A percentile compares a stretch with the other conserved stretches of the same genome.
These are phyloP conservation scores for Penstemon barbatus DNA, from an alignment of 257 asterid genomes.

Conservation along the genomic window DNA sequence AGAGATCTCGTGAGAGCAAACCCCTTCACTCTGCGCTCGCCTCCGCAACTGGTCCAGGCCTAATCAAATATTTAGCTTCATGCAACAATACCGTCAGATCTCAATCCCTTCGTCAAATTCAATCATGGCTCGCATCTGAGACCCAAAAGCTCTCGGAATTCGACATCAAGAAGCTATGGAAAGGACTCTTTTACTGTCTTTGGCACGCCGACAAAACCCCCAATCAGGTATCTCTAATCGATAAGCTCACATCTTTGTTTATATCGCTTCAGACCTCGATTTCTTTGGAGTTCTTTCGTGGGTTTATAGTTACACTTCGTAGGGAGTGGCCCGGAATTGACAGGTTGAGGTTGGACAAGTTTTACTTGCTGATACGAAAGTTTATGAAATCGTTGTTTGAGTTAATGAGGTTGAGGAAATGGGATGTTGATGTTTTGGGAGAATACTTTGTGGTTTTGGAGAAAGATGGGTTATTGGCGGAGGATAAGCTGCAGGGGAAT, in stretches of 20 bases:
- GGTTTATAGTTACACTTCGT: constrained; percentile 64
- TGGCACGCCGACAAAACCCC: constrained; percentile 92
- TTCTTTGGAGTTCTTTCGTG: constrained; percentile 63
- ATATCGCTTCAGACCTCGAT: constrained; percentile 53
- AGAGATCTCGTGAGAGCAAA: constrained; percentile 57
- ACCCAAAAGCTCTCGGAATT: constrained; percentile 51
- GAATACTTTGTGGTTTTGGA: constrained; percentile 52
- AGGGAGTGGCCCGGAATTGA: constrained; percentile 96
- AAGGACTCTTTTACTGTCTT: constrained; percentile 84
- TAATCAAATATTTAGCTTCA: constrained; percentile 73
- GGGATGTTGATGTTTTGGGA: constrained; percentile 64
- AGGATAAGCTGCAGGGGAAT: constrained; percentile 69
- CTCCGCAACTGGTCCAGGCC: constrained; percentile 52
- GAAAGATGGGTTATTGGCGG: constrained; percentile 60
- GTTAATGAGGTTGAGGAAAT: constrained; percentile 49
- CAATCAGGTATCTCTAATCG: constrained; percentile 64
- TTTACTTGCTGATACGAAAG: constrained; percentile 75
- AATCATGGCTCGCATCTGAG: constrained; percentile 62
- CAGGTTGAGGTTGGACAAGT: constrained; percentile 82
- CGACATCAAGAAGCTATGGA: constrained; percentile 85
- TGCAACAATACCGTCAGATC: constrained; percentile 75
- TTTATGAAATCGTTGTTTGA: constrained; percentile 63
- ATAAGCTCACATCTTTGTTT: constrained; percentile 60
- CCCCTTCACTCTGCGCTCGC: constrained; percentile 48
- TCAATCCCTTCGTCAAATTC: constrained; percentile 63